Percentiles rank a stretch among this genome's conserved stretches.
Conservation (phyloP, 129 eudicot genomes). For the Sambucus nigra region DNA sequence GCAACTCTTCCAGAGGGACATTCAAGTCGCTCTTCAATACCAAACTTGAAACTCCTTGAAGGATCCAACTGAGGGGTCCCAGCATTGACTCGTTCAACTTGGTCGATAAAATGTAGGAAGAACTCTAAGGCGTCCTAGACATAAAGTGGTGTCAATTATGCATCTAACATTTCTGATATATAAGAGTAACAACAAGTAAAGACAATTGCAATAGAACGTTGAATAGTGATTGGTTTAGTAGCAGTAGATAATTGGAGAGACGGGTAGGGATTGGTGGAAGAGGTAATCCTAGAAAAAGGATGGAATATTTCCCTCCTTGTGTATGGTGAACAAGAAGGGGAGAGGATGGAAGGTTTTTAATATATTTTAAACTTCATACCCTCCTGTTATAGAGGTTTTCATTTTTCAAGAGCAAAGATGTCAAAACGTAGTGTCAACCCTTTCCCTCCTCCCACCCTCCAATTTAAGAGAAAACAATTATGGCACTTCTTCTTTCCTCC, state of each 20-base stretch:
- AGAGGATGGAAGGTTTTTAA: no score
- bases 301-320: neutral
- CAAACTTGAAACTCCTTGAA: slow-evolving; percentile 86
- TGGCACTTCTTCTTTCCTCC: neutral
- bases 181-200: neutral
- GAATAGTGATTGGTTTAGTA: neutral
- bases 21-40: slow-evolving; percentile 86
- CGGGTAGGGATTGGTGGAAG: no score
- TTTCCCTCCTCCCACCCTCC: neutral
- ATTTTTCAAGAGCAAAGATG: neutral
- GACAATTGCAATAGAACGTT: neutral
- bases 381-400: neutral
- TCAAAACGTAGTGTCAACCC: neutral
- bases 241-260: neutral
- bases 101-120: slow-evolving; percentile 85
- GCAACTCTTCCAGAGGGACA: slow-evolving; percentile 96
- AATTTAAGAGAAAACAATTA: neutral
- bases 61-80: slow-evolving; percentile 68
- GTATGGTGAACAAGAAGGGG: no score
- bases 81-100: slow-evolving; percentile 70
- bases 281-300: neutral
- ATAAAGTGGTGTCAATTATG: slow-evolving; percentile 15
- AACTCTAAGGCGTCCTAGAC: slow-evolving; percentile 92
- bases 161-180: neutral
- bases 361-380: neutral